Evolutionary conservation across 2,329 filamentous ascomycete species (phyloP).

Genomic region (Fusarium nisikadoi): DNA sequence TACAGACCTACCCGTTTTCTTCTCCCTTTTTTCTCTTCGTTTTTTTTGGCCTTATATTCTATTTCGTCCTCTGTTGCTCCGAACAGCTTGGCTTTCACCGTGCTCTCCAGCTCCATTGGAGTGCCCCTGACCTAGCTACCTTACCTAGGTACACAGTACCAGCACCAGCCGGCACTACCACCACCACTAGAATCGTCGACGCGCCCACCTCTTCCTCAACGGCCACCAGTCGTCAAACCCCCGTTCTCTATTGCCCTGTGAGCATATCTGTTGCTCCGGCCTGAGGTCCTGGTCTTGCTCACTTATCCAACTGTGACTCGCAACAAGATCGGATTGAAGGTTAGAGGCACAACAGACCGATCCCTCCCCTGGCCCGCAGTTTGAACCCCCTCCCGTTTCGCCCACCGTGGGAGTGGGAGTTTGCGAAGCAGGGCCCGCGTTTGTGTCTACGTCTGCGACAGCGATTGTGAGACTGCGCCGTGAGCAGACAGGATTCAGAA

Average conservation of each 20-base stretch:
- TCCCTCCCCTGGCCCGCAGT: slow-evolving; percentile 34
- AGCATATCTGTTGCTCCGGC: slow-evolving; percentile 8
- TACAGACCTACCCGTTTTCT: background rate
- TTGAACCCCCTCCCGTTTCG: slow-evolving; percentile 34
- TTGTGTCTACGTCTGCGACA: slow-evolving; percentile 9
- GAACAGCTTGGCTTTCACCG: slow-evolving; percentile 6
- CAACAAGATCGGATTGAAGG: slow-evolving; percentile 18
- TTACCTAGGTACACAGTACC: background rate
- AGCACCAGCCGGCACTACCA: background rate
- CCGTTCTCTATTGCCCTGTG: slow-evolving; percentile 13
- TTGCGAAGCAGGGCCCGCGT: slow-evolving; percentile 40
- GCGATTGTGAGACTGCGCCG: slow-evolving; percentile 38
- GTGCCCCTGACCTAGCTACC: slow-evolving; percentile 22
- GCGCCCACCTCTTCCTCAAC: slow-evolving; percentile 20
- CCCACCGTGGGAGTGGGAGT: slow-evolving; percentile 39
- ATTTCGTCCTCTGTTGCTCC: background rate
- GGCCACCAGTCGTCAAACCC: slow-evolving; percentile 38
- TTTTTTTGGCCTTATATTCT: background rate
- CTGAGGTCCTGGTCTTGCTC: slow-evolving; percentile 15
- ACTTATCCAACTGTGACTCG: slow-evolving; percentile 21
- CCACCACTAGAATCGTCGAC: slow-evolving; percentile 17
- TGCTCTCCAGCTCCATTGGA: background rate
- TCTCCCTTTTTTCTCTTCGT: background rate
- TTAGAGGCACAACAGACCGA: slow-evolving; percentile 2
- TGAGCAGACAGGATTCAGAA: slow-evolving; percentile 48